Evolutionary conservation across 306 rosid genomes (phyloP).

Genomic region (Casuarina equisetifolia): DNA sequence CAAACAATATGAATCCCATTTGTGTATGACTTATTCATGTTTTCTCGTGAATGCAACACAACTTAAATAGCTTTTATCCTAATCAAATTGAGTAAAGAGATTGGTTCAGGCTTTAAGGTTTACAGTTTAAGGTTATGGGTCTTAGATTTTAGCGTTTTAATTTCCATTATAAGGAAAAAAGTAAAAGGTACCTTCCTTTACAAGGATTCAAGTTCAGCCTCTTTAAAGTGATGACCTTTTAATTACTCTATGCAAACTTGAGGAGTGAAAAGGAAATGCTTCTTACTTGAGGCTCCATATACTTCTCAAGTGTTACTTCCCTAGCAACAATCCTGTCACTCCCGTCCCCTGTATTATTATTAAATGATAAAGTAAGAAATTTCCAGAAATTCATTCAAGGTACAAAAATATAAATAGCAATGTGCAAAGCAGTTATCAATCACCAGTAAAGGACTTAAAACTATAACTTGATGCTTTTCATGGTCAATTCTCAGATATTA

Average conservation of each 20-base stretch:
- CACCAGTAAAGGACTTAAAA: neutral
- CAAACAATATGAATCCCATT: no score
- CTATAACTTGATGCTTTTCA: neutral
- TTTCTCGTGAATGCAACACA: neutral
- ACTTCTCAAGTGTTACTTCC: slow-evolving; percentile 34
- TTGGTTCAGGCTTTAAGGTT: no score
- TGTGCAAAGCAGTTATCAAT: neutral
- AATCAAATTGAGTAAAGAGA: neutral
- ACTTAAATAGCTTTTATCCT: neutral
- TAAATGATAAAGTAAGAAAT: slow-evolving; percentile 13
- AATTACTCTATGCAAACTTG: neutral
- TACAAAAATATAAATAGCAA: neutral
- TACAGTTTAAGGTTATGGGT: no score
- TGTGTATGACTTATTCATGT: no score
- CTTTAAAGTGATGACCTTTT: neutral
- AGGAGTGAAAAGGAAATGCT: slow-evolving; percentile 6
- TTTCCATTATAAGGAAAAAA: neutral
- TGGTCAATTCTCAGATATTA: neutral
- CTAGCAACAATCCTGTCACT: slow-evolving; percentile 26
- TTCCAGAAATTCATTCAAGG: slow-evolving; percentile 14
- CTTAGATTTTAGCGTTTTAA: no score
- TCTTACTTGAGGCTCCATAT: slow-evolving; percentile 43
- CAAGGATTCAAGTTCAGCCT: neutral
- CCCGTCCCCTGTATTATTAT: slow-evolving; percentile 42
- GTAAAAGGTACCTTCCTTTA: neutral